Evolutionary conservation across 2,329 filamentous ascomycete genomes (phyloP), one percentile per base, ranked within the genome.

Genomic region (Arthrobotrys megalospora): DNA sequence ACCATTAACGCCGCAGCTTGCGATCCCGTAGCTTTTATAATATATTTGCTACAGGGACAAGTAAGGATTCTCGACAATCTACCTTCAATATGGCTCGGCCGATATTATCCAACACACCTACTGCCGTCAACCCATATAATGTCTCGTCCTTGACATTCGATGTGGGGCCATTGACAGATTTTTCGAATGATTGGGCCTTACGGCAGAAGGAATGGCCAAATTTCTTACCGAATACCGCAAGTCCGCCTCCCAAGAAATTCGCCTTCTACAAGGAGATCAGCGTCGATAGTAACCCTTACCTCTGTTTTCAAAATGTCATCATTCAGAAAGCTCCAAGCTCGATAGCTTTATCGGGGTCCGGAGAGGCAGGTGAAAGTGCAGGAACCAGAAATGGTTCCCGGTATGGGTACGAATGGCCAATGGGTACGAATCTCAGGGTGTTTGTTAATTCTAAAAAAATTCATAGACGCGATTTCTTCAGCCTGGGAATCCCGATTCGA

Each of bases 191-290:
- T 24, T 79, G 64, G 76, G 69, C 70, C 24, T 68, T 79, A 28
- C 63, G 76, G n/a, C 76, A 79, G 48, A 79, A 79, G 32, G 76
- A 79, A 48, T 79, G 68, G 69, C 76, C 76, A 14, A 79, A 79
- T 50, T 79, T 75, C 58, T 52, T 79, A 28, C 75, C 75, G 48
- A 78, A 78, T 58, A 68, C 71, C 47, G 34, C 76, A 64, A 69
- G 55, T 38, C 52, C 65, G 55, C 69, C 62, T 43, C 53, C 76
- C 10, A 79, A 79, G 64, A 79, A 79, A 38, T 75, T 75, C 64
- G 76, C 76, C n/a, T 79, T 69, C 47, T 79, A 79, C 64, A 79
- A 73, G 53, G 76, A 79, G 34, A 79, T 79, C 55, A 64, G 64
- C 50, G 48, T 79, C 47, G 76, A 79, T 67, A 62, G 60, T 45